Evolutionary conservation across 2,329 filamentous ascomycete species (phyloP).

Genomic region (Monosporascus sp.): DNA sequence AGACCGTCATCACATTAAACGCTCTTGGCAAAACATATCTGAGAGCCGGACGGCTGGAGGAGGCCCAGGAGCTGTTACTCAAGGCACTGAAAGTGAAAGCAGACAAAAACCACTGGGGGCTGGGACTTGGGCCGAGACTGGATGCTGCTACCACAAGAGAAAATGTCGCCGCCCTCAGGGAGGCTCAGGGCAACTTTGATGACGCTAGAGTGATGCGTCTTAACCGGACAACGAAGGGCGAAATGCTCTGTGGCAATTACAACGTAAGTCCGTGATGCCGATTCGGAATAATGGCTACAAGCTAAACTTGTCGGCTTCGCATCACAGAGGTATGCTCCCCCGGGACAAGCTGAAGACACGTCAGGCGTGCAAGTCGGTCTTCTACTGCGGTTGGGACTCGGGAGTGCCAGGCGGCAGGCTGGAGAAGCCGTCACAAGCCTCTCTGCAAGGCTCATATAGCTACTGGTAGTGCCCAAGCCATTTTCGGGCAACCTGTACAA

Average conservation of each 20-base stretch:
- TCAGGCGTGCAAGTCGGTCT: constrained; percentile 8
- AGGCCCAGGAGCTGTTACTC: constrained; percentile 9
- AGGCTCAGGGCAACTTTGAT: constrained; percentile 11
- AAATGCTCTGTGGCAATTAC: constrained; percentile 14
- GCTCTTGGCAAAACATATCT: constrained; percentile 6
- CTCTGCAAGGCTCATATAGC: constrained; percentile 2
- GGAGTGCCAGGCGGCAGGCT: constrained; percentile 12
- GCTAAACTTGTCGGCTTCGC: not conserved
- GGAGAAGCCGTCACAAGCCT: constrained; percentile 10
- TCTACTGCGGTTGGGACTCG: constrained; percentile 14
- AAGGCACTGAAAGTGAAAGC: constrained; percentile 8
- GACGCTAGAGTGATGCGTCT: constrained; percentile 11
- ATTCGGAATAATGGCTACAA: not conserved
- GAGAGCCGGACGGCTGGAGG: constrained; percentile 4
- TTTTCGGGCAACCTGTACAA: no score
- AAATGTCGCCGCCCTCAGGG: constrained; percentile 7
- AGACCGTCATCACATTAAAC: constrained; percentile 10
- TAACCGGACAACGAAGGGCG: constrained; percentile 2
- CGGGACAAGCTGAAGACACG: constrained; percentile 4
- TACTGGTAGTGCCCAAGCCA: no score
- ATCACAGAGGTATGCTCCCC: constrained; percentile 4
- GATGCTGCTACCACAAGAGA: constrained; percentile 13
- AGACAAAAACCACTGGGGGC: not conserved
- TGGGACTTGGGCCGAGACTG: not conserved
- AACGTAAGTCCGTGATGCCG: constrained; percentile 2